Conservation (phyloP, 179 eudicot species). For the Carnegiea gigantea region DNA sequence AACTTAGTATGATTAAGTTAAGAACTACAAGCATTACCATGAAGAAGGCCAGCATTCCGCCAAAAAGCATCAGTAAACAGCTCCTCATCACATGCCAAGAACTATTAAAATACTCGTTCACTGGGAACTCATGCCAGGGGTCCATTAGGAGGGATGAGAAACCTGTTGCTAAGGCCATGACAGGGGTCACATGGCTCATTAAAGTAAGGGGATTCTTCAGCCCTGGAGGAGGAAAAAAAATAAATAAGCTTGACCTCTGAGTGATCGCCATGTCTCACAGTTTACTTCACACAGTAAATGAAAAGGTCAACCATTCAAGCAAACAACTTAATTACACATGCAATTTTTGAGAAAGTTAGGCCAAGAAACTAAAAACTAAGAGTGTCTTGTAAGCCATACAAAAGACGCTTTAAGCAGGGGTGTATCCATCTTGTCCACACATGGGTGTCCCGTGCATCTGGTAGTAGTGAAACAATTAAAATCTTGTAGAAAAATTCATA, state of each 20-base stretch:
- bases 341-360: neutral
- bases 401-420: neutral
- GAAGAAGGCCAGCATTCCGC: conserved; percentile 91
- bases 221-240: conserved; percentile 41
- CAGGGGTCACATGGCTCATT: conserved; percentile 95
- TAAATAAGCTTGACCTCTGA: conserved; percentile 6
- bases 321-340: neutral
- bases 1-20: neutral
- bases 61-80: conserved; percentile 90
- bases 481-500: too few species aligned
- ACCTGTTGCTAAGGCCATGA: conserved; percentile 84
- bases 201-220: conserved; percentile 87
- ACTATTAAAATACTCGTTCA: conserved; percentile 67
- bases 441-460: too few species aligned
- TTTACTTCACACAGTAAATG: neutral
- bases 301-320: neutral
- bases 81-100: conserved; percentile 66
- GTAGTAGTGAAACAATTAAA: too few species aligned
- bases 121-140: conserved; percentile 82
- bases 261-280: neutral
- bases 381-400: neutral
- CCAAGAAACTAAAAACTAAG: neutral
- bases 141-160: conserved; percentile 71
- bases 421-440: too few species aligned
- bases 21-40: conserved; percentile 51